Evolutionary conservation across 495 filamentous ascomycete species (phyloP).

Genomic region (Astrothelium macrocarpum): DNA sequence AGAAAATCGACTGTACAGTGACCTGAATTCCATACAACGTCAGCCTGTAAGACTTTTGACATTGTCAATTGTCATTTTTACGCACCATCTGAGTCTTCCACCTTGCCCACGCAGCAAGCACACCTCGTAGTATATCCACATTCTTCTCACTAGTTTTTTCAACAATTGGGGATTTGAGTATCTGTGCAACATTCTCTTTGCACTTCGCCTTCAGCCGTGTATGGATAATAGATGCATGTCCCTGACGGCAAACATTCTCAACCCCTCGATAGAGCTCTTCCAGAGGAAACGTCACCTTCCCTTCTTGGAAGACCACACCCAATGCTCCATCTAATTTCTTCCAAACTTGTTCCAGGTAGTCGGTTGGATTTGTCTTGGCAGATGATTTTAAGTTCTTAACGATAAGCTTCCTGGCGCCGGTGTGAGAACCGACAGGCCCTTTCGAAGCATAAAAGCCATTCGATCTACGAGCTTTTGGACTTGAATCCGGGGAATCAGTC

Average conservation of each 20-base stretch:
- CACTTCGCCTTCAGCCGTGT: slow-evolving; percentile 53
- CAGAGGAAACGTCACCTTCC: slow-evolving; percentile 42
- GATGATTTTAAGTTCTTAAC: slow-evolving; percentile 74
- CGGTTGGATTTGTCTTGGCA: slow-evolving; percentile 47
- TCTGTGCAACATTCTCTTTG: slow-evolving; percentile 49
- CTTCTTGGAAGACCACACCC: slow-evolving; percentile 51
- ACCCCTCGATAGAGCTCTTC: slow-evolving; percentile 85
- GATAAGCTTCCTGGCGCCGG: slow-evolving; percentile 67
- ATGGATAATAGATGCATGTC: slow-evolving; percentile 54
- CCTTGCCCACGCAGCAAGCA: slow-evolving; percentile 60
- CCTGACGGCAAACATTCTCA: slow-evolving; percentile 79
- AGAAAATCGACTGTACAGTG: slow-evolving; percentile 75
- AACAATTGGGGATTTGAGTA: slow-evolving; percentile 45
- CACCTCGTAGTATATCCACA: slow-evolving; percentile 52
- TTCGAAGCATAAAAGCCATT: slow-evolving; percentile 10
- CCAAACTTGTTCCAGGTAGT: slow-evolving; percentile 66
- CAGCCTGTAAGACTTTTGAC: slow-evolving; percentile 3
- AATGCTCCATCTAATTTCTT: slow-evolving; percentile 63
- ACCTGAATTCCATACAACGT: slow-evolving; percentile 39
- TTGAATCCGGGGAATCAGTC: slow-evolving; percentile 16
- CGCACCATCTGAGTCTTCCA: slow-evolving; percentile 69
- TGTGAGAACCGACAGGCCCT: slow-evolving; percentile 33
- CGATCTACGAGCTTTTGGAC: slow-evolving; percentile 11
- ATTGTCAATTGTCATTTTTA: slow-evolving; percentile 23
- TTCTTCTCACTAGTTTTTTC: slow-evolving; percentile 43